Evolutionary conservation across 352 stramenopile genomes (phyloP), one percentile per base, ranked within the genome.

Genomic region (Globisporangium solare): DNA sequence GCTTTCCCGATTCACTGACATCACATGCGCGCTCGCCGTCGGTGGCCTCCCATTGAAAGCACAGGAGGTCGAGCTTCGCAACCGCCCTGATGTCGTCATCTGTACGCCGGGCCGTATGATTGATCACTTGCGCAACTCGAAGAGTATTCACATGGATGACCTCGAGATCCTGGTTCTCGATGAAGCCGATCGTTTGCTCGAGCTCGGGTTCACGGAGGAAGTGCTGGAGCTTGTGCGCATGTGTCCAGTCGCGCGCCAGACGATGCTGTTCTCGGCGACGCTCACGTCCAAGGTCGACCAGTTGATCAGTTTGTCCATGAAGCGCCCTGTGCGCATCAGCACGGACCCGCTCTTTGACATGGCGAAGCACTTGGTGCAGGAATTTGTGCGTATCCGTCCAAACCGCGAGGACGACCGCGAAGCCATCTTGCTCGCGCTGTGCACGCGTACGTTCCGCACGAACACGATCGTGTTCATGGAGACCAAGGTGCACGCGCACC

Each of bases 381-480:
- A 99, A 83, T 99, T 99, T 65, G 89, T 99, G 24, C 88, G 96
- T 55, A 93, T 99, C 60, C 86, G 86, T 62, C 76, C 80, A 24
- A 79, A 88, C 53, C 83, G 87, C 58, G 89, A 96, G 76, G 77
- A 96, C 21, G 96, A 98, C 61, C 89, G 94, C 17, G 96, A 99
- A 64, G 92, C 90, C 0, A 98, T 98, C 73, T 61, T 99, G 18
- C 58, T 99, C n/a, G 89, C 94, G 43, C 73, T 99, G 20, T 88
- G 97, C 20, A 98, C 88, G 39, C 86, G 97, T 54, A 98, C 95
- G 20, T 99, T 99, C 76, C 93, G 78, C 43, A 79, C 79, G 22
- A 93, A 95, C 64, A 96, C 92, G 55, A 99, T 99, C 70, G 92
- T 99, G 20, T 99, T 99, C 67, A 99, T 98, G 84, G 95, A 99